These are phyloP conservation scores for Ogataea methylovora DNA, from an alignment of 805 yeast genomes.

Conservation along the genomic window DNA sequence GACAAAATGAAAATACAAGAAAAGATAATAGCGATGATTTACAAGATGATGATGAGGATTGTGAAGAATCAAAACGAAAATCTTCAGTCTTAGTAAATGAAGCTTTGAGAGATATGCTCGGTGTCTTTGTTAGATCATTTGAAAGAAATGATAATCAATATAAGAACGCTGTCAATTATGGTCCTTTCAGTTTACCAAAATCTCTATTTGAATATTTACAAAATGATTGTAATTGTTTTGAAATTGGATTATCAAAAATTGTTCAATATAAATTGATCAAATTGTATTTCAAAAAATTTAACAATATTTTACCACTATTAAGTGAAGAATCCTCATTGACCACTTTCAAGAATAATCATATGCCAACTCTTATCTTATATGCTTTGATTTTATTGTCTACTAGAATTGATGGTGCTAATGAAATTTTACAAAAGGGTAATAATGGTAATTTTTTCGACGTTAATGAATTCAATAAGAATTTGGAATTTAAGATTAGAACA, in stretches of 20 bases:
- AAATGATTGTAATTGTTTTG: constrained; percentile 7
- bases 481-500: constrained; percentile 25
- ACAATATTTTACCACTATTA: constrained; percentile 33
- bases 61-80: background rate
- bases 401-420: constrained; percentile 28
- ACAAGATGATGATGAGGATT: background rate
- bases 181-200: constrained; percentile 11
- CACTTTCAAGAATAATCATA: constrained; percentile 24
- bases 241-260: constrained; percentile 7
- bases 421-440: constrained; percentile 16
- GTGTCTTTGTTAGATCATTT: constrained; percentile 11
- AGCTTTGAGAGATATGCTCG: constrained; percentile 12
- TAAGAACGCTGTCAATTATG: constrained; percentile 9
- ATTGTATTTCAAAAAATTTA: constrained; percentile 32
- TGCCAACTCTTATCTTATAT: constrained; percentile 33
- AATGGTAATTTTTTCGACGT: constrained; percentile 4
- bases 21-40: background rate
- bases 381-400: constrained; percentile 36
- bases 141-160: constrained; percentile 4
- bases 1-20: background rate
- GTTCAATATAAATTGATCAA: constrained; percentile 20
- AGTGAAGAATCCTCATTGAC: constrained; percentile 31
- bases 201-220: constrained; percentile 7
- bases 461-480: constrained; percentile 19
- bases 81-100: constrained; percentile 7